Conservation (phyloP, 768 basidiomycete species). For the Boletus sp. region DNA sequence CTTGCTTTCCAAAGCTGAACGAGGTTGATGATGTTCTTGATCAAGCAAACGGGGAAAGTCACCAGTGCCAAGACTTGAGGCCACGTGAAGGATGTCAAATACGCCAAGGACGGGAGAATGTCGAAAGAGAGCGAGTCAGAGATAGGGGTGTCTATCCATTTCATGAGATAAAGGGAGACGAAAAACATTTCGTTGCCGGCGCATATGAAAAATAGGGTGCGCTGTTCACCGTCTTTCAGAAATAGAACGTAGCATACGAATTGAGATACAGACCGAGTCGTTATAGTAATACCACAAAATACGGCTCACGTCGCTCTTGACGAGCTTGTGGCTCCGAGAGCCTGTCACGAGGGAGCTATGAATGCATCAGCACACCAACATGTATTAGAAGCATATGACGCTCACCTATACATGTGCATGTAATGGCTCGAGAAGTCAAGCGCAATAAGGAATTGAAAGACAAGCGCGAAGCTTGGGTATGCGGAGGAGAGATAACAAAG, state of each 20-base stretch:
- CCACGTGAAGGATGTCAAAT: slow-evolving; percentile 55
- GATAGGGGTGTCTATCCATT: slow-evolving; percentile 76
- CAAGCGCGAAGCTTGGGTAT: slow-evolving; percentile 80
- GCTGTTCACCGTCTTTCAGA: slow-evolving; percentile 40
- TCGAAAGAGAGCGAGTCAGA: slow-evolving; percentile 25
- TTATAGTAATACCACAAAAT: slow-evolving; percentile 95
- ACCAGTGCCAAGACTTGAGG: slow-evolving; percentile 66
- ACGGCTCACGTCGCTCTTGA: slow-evolving; percentile 88
- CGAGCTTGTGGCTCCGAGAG: slow-evolving; percentile 87
- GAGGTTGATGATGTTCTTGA: slow-evolving; percentile 91
- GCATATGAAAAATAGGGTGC: slow-evolving; percentile 88
- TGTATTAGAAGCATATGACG: no score
- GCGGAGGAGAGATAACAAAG: slow-evolving; percentile 90
- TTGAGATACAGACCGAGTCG: slow-evolving; percentile 63
- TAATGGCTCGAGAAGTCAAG: slow-evolving; percentile 98
- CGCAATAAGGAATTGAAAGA: slow-evolving; percentile 94
- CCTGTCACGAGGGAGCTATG: slow-evolving; percentile 91
- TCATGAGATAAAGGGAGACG: slow-evolving; percentile 91
- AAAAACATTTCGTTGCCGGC: slow-evolving; percentile 96
- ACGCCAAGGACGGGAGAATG: slow-evolving; percentile 18
- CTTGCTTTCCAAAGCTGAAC: slow-evolving; percentile 99
- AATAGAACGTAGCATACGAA: background rate
- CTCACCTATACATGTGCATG: slow-evolving; percentile 99
- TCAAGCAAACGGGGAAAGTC: slow-evolving; percentile 64
- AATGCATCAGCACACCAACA: slow-evolving; percentile 4